Conservation (phyloP, 345 rosid species). For the Laguncularia racemosa region DNA sequence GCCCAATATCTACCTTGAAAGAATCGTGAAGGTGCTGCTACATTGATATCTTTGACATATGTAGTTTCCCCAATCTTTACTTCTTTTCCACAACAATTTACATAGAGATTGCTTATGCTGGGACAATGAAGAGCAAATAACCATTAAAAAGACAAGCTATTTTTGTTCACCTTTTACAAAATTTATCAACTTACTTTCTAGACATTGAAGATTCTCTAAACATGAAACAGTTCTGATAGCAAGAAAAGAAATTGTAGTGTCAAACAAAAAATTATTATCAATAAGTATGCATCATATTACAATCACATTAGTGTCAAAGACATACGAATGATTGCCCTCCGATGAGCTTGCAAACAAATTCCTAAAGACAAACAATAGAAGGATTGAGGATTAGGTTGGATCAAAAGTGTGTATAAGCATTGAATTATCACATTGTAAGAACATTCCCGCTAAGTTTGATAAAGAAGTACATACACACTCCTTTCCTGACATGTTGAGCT, state of each 20-base stretch:
- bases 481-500: slow-evolving; percentile 7
- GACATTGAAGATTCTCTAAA: not conserved
- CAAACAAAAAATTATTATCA: not conserved
- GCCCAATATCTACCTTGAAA: slow-evolving; percentile 42
- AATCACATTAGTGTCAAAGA: slow-evolving; percentile 8
- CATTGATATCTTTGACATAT: slow-evolving; percentile 42
- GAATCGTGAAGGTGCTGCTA: slow-evolving; percentile 48
- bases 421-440: not conserved
- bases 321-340: slow-evolving; percentile 35
- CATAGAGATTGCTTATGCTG: slow-evolving; percentile 42
- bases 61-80: slow-evolving; percentile 20
- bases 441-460: slow-evolving; percentile 12
- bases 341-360: slow-evolving; percentile 56
- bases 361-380: slow-evolving; percentile 22
- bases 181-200: slow-evolving; percentile 1
- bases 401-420: not conserved
- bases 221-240: not conserved
- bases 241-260: not conserved
- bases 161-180: not conserved
- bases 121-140: slow-evolving; percentile 1
- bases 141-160: slow-evolving; percentile 1
- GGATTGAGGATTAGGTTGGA: not conserved
- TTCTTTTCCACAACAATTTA: slow-evolving; percentile 61
- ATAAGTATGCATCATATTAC: not conserved
- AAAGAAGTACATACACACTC: slow-evolving; percentile 21